Percentiles rank a stretch among this genome's conserved stretches.
Evolutionary conservation across 176 grass and related monocot genomes (phyloP).

Genomic region (Canna indica): DNA sequence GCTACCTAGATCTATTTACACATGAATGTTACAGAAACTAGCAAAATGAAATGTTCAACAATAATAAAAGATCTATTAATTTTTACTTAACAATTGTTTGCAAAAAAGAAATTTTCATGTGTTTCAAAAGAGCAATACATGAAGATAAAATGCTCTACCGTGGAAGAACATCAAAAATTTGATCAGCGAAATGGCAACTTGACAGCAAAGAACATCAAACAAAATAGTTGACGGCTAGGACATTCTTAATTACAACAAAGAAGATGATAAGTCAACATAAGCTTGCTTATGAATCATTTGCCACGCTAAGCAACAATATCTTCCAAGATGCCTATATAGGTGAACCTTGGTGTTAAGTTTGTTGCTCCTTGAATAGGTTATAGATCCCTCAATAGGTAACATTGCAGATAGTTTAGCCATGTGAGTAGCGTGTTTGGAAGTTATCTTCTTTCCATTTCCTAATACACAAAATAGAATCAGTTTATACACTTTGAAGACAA

Average conservation of each 20-base stretch:
- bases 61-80: no score
- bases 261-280: no score
- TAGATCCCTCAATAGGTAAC: background rate
- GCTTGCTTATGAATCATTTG: background rate
- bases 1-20: no score
- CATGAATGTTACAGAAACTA: no score
- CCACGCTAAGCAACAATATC: background rate
- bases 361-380: background rate
- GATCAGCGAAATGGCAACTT: background rate
- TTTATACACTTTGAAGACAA: background rate
- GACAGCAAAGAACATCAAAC: background rate
- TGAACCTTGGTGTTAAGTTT: background rate
- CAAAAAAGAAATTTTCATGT: no score
- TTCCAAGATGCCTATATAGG: background rate
- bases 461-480: background rate
- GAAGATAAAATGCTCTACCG: no score
- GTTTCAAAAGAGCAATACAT: no score
- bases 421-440: constrained; percentile 18
- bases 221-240: background rate
- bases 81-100: no score
- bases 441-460: constrained; percentile 66
- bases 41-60: no score
- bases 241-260: background rate
- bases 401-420: background rate
- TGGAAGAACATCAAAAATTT: no score